These are phyloP conservation scores for Trichoderma atrobrunneum DNA, from an alignment of 2,329 filamentous ascomycete genomes.

Conservation along the genomic window DNA sequence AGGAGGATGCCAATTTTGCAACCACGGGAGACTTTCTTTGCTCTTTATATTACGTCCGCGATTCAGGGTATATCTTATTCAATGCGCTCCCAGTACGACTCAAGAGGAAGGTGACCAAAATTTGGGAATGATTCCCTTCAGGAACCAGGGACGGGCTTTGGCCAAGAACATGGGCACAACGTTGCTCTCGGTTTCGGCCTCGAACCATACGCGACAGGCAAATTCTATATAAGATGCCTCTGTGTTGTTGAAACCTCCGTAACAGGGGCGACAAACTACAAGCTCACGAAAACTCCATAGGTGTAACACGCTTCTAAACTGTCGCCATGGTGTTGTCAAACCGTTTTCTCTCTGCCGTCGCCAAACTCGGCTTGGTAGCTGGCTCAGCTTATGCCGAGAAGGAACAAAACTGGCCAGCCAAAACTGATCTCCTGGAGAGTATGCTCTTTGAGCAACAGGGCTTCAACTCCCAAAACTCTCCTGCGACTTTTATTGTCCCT, in stretches of 20 bases:
- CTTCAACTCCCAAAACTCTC: constrained; percentile 17
- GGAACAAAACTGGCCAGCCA: constrained; percentile 17
- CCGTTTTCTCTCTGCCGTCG: not conserved
- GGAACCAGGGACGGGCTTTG: not conserved
- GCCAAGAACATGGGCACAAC: not conserved
- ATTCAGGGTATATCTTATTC: not conserved
- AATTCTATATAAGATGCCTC: not conserved
- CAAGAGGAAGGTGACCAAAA: constrained; percentile 10
- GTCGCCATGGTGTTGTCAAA: not conserved
- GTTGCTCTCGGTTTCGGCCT: not conserved
- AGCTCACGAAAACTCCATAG: not conserved
- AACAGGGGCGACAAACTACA: not conserved
- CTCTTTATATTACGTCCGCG: not conserved
- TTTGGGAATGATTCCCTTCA: not conserved
- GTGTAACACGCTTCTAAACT: not conserved
- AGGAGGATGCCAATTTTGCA: not conserved
- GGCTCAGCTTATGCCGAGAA: constrained; percentile 7
- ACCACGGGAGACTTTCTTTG: not conserved
- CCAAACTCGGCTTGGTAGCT: not conserved
- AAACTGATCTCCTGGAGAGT: constrained; percentile 19
- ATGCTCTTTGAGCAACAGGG: constrained; percentile 22
- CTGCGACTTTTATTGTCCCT: constrained; percentile 19
- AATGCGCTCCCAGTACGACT: not conserved
- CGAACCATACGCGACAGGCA: not conserved
- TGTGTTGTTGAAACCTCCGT: not conserved